A percentile compares a stretch with the other conserved stretches of the same genome.
These are phyloP conservation scores for Ceratocystiopsis sp. DNA, from an alignment of 2,329 filamentous ascomycete species.

Conservation along the genomic window DNA sequence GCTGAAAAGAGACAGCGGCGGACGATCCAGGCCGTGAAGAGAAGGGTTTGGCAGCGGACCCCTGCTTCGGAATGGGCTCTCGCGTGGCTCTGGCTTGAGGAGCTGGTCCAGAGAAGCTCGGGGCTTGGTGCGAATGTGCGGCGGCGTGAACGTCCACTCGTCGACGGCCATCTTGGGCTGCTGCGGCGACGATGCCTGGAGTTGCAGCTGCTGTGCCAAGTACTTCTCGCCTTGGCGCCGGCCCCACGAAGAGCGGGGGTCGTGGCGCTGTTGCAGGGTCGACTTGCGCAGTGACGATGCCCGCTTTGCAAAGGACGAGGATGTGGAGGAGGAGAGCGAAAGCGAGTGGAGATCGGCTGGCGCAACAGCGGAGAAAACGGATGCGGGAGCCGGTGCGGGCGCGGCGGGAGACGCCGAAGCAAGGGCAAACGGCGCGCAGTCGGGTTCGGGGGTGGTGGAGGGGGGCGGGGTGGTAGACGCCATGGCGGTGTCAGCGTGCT, in stretches of 20 bases:
- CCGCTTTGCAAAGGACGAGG: conserved; percentile 39
- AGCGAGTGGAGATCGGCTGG: conserved; percentile 5
- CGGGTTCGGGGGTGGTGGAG: not conserved
- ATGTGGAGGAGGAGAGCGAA: conserved; percentile 26
- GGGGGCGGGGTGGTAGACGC: too few species aligned
- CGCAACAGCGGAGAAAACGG: conserved; percentile 8
- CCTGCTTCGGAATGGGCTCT: conserved; percentile 45
- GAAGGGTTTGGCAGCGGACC: conserved; percentile 35
- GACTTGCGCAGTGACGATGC: conserved; percentile 70
- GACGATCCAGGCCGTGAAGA: conserved; percentile 29
- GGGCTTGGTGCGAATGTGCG: conserved; percentile 43
- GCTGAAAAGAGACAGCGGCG: conserved; percentile 1
- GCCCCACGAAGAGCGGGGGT: conserved; percentile 48
- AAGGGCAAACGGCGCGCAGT: not conserved
- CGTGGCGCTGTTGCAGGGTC: conserved; percentile 69
- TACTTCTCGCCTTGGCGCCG: conserved; percentile 40
- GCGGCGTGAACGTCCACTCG: conserved; percentile 26
- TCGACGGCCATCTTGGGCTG: conserved; percentile 3
- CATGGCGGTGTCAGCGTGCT: conserved; percentile 23
- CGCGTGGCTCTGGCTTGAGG: conserved; percentile 43
- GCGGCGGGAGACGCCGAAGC: conserved; percentile 21
- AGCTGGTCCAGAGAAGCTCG: conserved; percentile 69
- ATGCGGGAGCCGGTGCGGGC: conserved; percentile 29
- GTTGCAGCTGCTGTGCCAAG: conserved; percentile 24
- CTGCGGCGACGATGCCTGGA: not conserved